Percentiles rank a stretch among this genome's conserved stretches.
These are phyloP conservation scores for Clohesyomyces aquaticus DNA, from an alignment of 495 filamentous ascomycete species.

Conservation along the genomic window DNA sequence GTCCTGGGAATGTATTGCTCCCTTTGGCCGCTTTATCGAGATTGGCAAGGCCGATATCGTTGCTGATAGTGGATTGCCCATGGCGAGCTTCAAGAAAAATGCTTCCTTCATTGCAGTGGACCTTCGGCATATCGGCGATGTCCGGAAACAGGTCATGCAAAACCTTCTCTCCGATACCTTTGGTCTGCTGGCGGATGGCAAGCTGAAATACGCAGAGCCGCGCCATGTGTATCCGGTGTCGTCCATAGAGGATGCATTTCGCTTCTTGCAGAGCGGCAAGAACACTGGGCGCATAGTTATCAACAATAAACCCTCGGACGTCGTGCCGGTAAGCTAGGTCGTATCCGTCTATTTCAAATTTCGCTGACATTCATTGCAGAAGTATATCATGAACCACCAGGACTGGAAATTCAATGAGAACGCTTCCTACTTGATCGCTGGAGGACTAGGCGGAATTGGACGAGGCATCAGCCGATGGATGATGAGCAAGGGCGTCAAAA, in stretches of 20 bases:
- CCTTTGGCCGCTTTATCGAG: neutral
- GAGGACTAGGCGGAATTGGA: slow-evolving; percentile 35
- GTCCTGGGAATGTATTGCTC: neutral
- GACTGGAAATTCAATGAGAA: slow-evolving; percentile 12
- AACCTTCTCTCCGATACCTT: neutral
- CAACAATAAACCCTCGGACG: neutral
- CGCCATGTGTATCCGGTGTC: neutral
- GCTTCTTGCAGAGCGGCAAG: slow-evolving; percentile 1
- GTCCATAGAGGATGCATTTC: neutral
- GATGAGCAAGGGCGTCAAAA: slow-evolving; percentile 28
- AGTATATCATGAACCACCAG: neutral
- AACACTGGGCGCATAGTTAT: neutral
- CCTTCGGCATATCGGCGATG: neutral
- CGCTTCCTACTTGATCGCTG: slow-evolving; percentile 32
- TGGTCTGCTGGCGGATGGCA: neutral
- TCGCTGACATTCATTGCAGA: neutral
- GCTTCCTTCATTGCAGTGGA: neutral
- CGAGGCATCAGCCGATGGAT: slow-evolving; percentile 31
- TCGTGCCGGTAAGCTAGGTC: neutral
- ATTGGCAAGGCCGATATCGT: neutral
- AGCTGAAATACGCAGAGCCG: neutral
- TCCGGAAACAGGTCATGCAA: neutral
- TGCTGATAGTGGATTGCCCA: neutral
- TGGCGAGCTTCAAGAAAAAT: neutral
- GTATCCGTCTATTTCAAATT: neutral